Conservation (phyloP, 106 monocot genomes). For the Phalaenopsis equestris region DNA sequence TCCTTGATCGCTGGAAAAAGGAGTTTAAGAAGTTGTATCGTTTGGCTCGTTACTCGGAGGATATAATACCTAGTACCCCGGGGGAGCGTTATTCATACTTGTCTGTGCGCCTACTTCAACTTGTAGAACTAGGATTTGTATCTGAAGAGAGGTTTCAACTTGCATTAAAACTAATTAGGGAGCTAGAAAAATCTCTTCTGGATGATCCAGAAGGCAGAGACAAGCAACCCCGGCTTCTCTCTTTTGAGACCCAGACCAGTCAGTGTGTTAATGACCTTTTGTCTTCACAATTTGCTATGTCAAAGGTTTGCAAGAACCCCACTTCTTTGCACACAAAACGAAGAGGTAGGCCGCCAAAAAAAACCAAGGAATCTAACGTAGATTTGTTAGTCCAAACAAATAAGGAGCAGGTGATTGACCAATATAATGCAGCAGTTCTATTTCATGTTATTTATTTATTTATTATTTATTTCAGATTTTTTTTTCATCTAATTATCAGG, state of each 20-base stretch:
- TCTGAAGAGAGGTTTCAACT: slow-evolving; percentile 22
- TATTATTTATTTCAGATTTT: neutral
- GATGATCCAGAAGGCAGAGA: slow-evolving; percentile 15
- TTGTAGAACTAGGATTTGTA: slow-evolving; percentile 20
- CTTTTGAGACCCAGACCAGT: slow-evolving; percentile 25
- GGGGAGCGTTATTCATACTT: slow-evolving; percentile 22
- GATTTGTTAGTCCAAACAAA: slow-evolving; percentile 17
- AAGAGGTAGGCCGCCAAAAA: slow-evolving; percentile 46
- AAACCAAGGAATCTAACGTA: slow-evolving; percentile 20
- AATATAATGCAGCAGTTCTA: neutral
- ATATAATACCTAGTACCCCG: slow-evolving; percentile 9
- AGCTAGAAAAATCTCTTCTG: slow-evolving; percentile 17
- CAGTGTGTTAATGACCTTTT: slow-evolving; percentile 32
- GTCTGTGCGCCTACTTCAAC: slow-evolving; percentile 17
- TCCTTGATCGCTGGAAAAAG: slow-evolving; percentile 43
- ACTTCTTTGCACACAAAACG: slow-evolving; percentile 17
- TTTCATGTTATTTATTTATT: neutral
- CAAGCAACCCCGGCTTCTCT: slow-evolving; percentile 31
- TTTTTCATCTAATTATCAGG: slow-evolving; percentile 15
- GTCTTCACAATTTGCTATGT: slow-evolving; percentile 16
- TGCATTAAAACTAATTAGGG: slow-evolving; percentile 18
- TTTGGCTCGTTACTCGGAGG: slow-evolving; percentile 12
- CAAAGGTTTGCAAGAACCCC: slow-evolving; percentile 17
- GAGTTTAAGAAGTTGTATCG: slow-evolving; percentile 26
- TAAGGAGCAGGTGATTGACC: slow-evolving; percentile 32